A percentile compares a stretch with the other conserved stretches of the same genome.
Conservation (phyloP, 1,284 basidiomycete species). For the Cryptococcus sp. region DNA sequence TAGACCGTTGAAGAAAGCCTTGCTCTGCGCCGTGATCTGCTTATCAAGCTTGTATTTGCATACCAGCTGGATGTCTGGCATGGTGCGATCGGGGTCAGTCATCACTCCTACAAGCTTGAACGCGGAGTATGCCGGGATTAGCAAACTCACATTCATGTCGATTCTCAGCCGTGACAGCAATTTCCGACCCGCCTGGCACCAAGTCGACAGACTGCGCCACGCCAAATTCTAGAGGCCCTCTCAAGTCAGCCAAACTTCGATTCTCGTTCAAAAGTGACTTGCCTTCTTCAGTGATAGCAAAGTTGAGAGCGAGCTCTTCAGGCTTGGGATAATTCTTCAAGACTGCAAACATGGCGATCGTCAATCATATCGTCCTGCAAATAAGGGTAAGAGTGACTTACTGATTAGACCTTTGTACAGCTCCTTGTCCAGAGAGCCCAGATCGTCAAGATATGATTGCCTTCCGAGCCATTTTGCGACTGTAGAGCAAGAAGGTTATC, state of each 20-base stretch:
- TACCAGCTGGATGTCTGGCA: constrained; percentile 75
- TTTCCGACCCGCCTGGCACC: constrained; percentile 77
- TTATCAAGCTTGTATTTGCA: constrained; percentile 85
- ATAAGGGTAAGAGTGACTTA: constrained; percentile 12
- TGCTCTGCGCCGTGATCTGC: constrained; percentile 84
- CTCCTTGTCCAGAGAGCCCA: constrained; percentile 86
- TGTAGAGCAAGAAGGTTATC: constrained; percentile 39
- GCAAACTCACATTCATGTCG: constrained; percentile 64
- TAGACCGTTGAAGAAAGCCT: constrained; percentile 67
- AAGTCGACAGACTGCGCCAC: constrained; percentile 76
- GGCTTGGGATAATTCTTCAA: constrained; percentile 89
- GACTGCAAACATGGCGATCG: constrained; percentile 53
- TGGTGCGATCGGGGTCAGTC: neutral
- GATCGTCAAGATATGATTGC: constrained; percentile 86
- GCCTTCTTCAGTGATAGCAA: constrained; percentile 87
- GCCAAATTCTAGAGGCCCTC: constrained; percentile 74
- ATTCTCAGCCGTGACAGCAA: constrained; percentile 87
- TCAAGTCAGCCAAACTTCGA: neutral
- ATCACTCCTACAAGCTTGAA: neutral
- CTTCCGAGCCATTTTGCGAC: constrained; percentile 74
- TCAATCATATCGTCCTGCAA: neutral
- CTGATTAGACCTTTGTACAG: constrained; percentile 80
- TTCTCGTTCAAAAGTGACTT: constrained; percentile 22
- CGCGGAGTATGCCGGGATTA: neutral
- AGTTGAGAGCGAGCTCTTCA: constrained; percentile 91